These are phyloP conservation scores for Calonectria leucothoes DNA, from an alignment of 2,329 filamentous ascomycete species.

Conservation along the genomic window DNA sequence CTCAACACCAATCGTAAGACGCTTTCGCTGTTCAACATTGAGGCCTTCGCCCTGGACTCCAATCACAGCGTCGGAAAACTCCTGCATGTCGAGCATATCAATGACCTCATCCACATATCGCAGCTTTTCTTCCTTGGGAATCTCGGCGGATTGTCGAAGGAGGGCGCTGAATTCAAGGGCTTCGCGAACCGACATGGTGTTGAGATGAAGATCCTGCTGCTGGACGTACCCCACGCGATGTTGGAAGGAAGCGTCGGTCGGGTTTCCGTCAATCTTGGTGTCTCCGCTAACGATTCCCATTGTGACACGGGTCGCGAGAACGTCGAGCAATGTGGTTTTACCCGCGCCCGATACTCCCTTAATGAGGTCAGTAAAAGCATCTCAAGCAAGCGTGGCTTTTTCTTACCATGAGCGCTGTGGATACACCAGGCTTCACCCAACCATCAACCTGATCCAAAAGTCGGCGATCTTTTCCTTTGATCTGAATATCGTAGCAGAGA, in stretches of 20 bases:
- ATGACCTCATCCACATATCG: slow-evolving; percentile 46
- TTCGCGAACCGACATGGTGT: slow-evolving; percentile 72
- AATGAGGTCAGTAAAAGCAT: background rate
- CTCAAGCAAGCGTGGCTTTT: slow-evolving; percentile 21
- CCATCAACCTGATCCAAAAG: slow-evolving; percentile 80
- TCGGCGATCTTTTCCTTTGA: slow-evolving; percentile 72
- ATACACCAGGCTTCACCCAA: slow-evolving; percentile 81
- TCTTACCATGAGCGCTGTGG: slow-evolving; percentile 78
- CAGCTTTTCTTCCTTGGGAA: slow-evolving; percentile 50
- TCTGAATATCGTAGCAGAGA: slow-evolving; percentile 71
- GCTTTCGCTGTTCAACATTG: slow-evolving; percentile 59
- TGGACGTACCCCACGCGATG: slow-evolving; percentile 79
- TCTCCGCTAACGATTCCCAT: slow-evolving; percentile 80
- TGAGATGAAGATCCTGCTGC: slow-evolving; percentile 77
- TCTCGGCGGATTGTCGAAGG: slow-evolving; percentile 72
- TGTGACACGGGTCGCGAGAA: slow-evolving; percentile 77
- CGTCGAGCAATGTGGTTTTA: slow-evolving; percentile 81
- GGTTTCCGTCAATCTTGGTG: slow-evolving; percentile 75
- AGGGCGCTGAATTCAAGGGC: slow-evolving; percentile 70
- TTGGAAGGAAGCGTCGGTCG: slow-evolving; percentile 72
- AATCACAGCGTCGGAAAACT: slow-evolving; percentile 75
- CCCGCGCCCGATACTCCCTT: slow-evolving; percentile 77
- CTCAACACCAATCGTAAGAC: slow-evolving; percentile 81
- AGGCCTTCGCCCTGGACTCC: slow-evolving; percentile 62
- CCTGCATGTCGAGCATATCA: slow-evolving; percentile 56